Base-by-base conservation (phyloP, 2,329 filamentous ascomycete genomes). In the Esteya vermicola region DNA sequence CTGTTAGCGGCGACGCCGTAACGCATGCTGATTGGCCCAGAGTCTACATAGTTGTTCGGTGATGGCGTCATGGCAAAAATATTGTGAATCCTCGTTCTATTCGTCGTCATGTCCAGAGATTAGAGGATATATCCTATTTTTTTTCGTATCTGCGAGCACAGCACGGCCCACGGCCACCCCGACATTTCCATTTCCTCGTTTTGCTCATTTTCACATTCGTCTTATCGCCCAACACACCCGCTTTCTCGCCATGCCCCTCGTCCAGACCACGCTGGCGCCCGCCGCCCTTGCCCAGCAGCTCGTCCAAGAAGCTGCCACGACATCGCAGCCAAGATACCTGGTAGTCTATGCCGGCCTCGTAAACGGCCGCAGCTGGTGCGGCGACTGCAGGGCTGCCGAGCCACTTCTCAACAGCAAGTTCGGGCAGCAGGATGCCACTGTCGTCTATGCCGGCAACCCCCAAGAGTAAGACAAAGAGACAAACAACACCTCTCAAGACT, bases 331-430 rank as follows among this genome's bases (percentile, higher is more conserved):
- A 4, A 13, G 31, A 6, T 39, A 27, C 9, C 31, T 39, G 21
- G 38, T 39, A 12, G 38, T 39, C 13, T 39, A 39, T 23, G 38
- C 38, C 18, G 31, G 38, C 13, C 38, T 39, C 38, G 22, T 33
- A 22, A 13, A 22, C 28, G 38, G 38, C 18, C 23, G 31, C 31
- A 39, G 38, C 38, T 39, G 38, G 38, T 39, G 38, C 30, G 38
- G 38, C 38, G 38, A 39, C 31, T 39, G 38, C 38, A 30, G 31
- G 28, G 23, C 25, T 8, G 38, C 38, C 38, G 38, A 39, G 38
- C 38, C 38, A 8, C 14, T 20, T 4, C 23, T 39, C 18, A 18
- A 21, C 19, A 18, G 19, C 12, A 39, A 39, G 31, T 39, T 39
- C 28, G 31, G 31, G 6, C 20, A 33, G 22, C 16, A 25, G 22